Evolutionary conservation across 73 alveolate species (phyloP).

Genomic region (Paramecium biaurelia): DNA sequence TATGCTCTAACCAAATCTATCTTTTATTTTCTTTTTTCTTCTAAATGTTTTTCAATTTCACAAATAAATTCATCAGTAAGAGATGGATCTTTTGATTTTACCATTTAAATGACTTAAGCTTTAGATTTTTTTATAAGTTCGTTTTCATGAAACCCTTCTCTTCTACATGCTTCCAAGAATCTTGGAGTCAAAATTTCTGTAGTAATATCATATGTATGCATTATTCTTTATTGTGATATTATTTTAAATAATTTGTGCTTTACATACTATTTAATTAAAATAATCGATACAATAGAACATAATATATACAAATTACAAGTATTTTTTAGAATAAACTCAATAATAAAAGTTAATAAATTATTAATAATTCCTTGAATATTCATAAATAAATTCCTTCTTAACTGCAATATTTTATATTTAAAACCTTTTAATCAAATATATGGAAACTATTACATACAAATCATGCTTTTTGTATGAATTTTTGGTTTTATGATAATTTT

Average conservation of each 20-base stretch:
- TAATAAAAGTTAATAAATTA: no score
- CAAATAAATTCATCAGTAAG: background rate
- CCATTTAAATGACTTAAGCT: background rate
- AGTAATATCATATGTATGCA: background rate
- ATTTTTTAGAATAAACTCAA: no score
- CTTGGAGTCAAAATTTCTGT: slow-evolving; percentile 43
- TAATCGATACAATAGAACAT: background rate
- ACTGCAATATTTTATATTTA: background rate
- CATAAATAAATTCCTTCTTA: background rate
- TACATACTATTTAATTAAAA: background rate
- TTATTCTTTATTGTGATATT: background rate
- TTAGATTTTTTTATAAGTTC: background rate
- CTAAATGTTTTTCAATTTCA: background rate
- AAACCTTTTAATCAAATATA: background rate
- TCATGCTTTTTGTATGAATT: background rate
- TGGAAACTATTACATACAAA: background rate
- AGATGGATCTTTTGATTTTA: background rate
- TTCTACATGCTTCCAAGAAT: slow-evolving; percentile 42
- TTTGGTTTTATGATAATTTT: background rate
- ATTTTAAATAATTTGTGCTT: background rate
- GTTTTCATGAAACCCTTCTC: slow-evolving; percentile 15
- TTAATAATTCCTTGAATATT: background rate
- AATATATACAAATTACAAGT: background rate
- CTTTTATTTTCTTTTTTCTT: slow-evolving; percentile 20
- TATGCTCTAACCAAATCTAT: background rate